Conservation (phyloP, 345 rosid genomes). For the Citrus hindsii region DNA sequence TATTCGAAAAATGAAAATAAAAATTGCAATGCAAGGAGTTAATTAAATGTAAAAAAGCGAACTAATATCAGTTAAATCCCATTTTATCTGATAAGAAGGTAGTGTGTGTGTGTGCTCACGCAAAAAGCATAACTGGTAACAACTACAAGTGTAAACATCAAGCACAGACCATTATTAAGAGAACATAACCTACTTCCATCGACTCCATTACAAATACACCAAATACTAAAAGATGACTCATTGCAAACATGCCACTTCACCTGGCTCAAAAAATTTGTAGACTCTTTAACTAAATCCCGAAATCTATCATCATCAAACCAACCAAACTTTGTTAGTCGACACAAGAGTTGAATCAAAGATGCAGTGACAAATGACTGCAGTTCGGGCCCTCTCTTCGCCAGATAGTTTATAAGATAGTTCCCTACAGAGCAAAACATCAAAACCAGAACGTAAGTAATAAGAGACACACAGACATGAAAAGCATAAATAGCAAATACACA, state of each 20-base stretch:
- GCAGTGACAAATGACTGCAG: constrained; percentile 80
- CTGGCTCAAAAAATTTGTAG: constrained; percentile 84
- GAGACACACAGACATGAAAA: neutral
- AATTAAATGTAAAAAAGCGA: neutral
- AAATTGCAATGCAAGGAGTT: neutral
- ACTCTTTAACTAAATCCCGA: constrained; percentile 82
- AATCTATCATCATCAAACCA: constrained; percentile 99
- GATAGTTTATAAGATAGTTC: constrained; percentile 76
- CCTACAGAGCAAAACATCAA: constrained; percentile 33
- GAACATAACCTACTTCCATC: neutral
- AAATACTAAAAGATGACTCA: neutral
- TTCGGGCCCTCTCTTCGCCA: constrained; percentile 89
- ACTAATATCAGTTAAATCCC: neutral
- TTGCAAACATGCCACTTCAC: constrained; percentile 30
- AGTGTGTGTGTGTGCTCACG: too few species aligned
- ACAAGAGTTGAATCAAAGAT: constrained; percentile 85
- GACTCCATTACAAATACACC: neutral
- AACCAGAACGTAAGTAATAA: neutral
- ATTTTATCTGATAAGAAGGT: too few species aligned
- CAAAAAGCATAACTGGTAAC: neutral
- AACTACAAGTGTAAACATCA: neutral
- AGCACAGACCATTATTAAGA: neutral
- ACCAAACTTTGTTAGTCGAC: constrained; percentile 94
- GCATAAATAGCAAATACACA: constrained; percentile 8
- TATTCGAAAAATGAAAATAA: neutral